Base-by-base conservation (phyloP, 2,329 filamentous ascomycete species). In the Cladosporium sp. region DNA sequence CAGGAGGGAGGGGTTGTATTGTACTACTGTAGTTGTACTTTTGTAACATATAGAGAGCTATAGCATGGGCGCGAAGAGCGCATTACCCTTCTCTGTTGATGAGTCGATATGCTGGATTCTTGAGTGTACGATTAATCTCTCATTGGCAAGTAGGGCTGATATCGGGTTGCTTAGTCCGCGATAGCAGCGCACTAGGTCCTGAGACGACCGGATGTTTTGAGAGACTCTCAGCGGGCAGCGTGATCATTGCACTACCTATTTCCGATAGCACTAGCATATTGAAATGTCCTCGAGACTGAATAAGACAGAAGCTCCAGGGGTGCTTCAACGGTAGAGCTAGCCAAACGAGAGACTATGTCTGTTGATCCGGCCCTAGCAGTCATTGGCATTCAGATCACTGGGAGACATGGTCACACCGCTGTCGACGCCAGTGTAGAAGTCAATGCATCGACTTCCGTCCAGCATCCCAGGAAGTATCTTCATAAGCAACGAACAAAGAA, bases 11-110 rank as follows among this genome's bases (percentile, higher is more conserved):
- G 21, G 4, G n/a, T 28, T 57, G 60, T 56, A 63, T 25, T 56
- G 60, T 63, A 63, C 60, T 63, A 63, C 60, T 63, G 49, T 63
- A 56, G 49, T 28, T 54, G 60, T 63, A 63, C 32, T 56, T 21
- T 21, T 63, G 60, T 63, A 63, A 54, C 49, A 63, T 56, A 63
- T 46, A 46, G 39, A 46, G 49, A 63, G 34, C 51, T 54, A 63
- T 32, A 63, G 32, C 18, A 63, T 56, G 36, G 30, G 60, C 60
- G 49, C 60, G 23, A 11, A 23, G 26, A 53, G 60, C 60, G 49
- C 60, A 54, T 46, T 63, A 36, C 60, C 48, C 60, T 63, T 63
- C 60, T 63, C 51, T 48, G 11, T 57, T 57, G 32, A 14, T 13
- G 18, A 21, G 18, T 21, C 10, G 39, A n/a, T 21, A 23, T 46